A percentile compares a stretch with the other conserved stretches of the same genome.
phyloP scores from a whole-genome alignment of 2,329 filamentous ascomycete species.

The Trichoderma pleuroti region DNA sequence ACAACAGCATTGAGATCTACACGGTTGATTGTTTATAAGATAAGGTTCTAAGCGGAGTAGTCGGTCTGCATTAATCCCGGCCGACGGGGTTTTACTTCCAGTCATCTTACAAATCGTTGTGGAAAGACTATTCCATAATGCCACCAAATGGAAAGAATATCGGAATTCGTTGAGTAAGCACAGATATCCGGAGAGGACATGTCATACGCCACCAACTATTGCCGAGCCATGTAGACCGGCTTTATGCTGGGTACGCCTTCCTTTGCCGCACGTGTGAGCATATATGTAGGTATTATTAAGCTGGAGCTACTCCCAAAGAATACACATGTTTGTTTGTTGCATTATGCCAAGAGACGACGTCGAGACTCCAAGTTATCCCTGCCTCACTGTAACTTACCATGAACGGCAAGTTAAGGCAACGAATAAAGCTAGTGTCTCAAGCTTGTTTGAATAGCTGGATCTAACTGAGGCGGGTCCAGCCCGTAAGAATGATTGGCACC shows the following conservation, averaged over 20 bases:
- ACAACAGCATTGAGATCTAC: not conserved
- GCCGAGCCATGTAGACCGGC: not conserved
- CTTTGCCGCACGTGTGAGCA: not conserved
- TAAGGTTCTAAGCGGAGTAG: not conserved
- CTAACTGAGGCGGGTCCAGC: not conserved
- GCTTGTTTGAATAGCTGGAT: not conserved
- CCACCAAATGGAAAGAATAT: not conserved
- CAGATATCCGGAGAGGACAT: not conserved
- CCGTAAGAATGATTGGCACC: not conserved
- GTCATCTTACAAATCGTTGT: not conserved
- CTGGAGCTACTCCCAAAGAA: not conserved
- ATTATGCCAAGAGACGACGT: not conserved
- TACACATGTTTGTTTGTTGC: not conserved
- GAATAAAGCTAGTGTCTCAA: not conserved
- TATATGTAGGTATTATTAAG: not conserved
- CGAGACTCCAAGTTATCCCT: not conserved
- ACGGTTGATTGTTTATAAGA: not conserved
- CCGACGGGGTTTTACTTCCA: not conserved
- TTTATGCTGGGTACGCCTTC: not conserved
- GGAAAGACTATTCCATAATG: not conserved
- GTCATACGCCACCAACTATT: not conserved
- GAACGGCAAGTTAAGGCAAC: not conserved
- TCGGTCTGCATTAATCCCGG: not conserved
- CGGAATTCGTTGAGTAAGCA: not conserved
- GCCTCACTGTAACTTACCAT: not conserved